Percentiles rank a stretch among this genome's conserved stretches.
These are phyloP conservation scores for Tolypocladium amazonense DNA, from an alignment of 2,329 filamentous ascomycete genomes.

Conservation along the genomic window DNA sequence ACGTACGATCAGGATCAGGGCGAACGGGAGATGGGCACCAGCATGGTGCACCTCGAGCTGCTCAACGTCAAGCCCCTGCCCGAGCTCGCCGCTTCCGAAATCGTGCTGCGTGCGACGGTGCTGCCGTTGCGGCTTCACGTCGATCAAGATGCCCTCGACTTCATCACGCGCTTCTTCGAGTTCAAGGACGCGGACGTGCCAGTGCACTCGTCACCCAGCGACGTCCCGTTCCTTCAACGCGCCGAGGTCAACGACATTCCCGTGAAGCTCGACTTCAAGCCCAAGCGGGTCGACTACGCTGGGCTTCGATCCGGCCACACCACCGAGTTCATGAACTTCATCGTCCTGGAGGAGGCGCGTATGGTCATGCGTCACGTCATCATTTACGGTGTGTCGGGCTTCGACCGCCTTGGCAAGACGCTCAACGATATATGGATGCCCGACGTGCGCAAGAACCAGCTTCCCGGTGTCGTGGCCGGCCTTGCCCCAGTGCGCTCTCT, in stretches of 20 bases:
- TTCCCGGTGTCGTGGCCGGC: constrained; percentile 79
- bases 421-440: constrained; percentile 96
- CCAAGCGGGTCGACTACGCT: constrained; percentile 93
- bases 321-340: constrained; percentile 98
- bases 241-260: constrained; percentile 77
- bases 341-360: constrained; percentile 80
- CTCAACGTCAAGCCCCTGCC: constrained; percentile 79
- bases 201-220: constrained; percentile 49
- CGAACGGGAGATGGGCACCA: constrained; percentile 74
- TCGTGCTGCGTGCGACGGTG: constrained; percentile 69
- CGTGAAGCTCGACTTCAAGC: constrained; percentile 88
- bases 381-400: constrained; percentile 83
- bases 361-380: constrained; percentile 83
- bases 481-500: constrained; percentile 82
- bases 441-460: constrained; percentile 80
- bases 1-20: constrained; percentile 85
- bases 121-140: constrained; percentile 86
- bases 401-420: constrained; percentile 79
- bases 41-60: constrained; percentile 84
- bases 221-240: constrained; percentile 79
- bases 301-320: constrained; percentile 87
- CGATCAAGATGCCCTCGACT: constrained; percentile 94
- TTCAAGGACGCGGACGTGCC: constrained; percentile 72
- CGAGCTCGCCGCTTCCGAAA: constrained; percentile 77
- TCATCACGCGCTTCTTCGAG: constrained; percentile 94